These are phyloP conservation scores for Violaceomyces palustris DNA, from an alignment of 1,284 basidiomycete genomes.

Conservation along the genomic window DNA sequence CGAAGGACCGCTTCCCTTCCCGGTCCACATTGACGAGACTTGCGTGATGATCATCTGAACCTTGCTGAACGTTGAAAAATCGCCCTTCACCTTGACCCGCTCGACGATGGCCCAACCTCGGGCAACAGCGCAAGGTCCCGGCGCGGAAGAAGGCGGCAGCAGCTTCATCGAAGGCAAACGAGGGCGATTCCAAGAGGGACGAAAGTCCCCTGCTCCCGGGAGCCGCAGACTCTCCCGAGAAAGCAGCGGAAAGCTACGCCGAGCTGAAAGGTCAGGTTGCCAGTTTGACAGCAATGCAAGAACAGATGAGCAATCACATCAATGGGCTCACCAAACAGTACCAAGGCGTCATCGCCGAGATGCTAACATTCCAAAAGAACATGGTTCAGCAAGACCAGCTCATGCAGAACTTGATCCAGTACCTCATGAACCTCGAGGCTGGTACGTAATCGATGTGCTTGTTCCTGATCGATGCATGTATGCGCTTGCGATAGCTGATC, in stretches of 20 bases:
- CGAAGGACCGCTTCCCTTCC: conserved; percentile 2
- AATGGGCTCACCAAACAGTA: conserved; percentile 68
- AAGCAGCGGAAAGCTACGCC: conserved; percentile 27
- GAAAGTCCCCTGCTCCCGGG: conserved; percentile 20
- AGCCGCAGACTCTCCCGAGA: conserved; percentile 14
- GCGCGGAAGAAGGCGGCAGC: conserved; percentile 57
- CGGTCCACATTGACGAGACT: too few species aligned
- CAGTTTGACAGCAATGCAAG: conserved; percentile 35
- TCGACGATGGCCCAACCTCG: too few species aligned
- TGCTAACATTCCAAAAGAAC: conserved; percentile 75
- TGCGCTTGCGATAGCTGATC: too few species aligned
- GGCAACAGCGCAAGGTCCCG: conserved; percentile 82
- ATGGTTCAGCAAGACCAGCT: conserved; percentile 79
- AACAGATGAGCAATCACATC: conserved; percentile 54
- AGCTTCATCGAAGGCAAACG: conserved; percentile 54
- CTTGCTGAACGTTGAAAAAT: too few species aligned
- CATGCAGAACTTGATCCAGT: conserved; percentile 75
- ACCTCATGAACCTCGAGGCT: conserved; percentile 62
- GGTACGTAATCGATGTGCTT: background rate
- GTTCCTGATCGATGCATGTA: too few species aligned
- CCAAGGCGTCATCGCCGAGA: conserved; percentile 70
- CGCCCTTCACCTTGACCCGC: too few species aligned
- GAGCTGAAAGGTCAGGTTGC: conserved; percentile 39
- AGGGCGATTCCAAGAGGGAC: conserved; percentile 12
- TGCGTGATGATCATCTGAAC: too few species aligned